Percentiles rank a stretch among this genome's conserved stretches.
These are phyloP conservation scores for Ustilago xerochloae DNA, from an alignment of 1,284 basidiomycete species.

Conservation along the genomic window DNA sequence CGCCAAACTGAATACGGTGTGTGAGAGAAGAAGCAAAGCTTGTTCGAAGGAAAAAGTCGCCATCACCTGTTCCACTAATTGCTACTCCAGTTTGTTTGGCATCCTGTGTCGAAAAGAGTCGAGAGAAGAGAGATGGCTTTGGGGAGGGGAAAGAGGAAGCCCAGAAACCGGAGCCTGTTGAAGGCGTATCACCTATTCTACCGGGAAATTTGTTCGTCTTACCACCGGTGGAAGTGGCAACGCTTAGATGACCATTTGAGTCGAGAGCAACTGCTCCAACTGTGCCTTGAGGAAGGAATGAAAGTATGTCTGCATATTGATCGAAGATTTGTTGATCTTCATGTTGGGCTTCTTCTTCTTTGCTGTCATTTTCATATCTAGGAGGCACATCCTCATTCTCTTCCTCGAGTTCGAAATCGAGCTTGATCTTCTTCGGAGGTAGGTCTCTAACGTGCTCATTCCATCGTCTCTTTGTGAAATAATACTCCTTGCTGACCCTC, in stretches of 20 bases:
- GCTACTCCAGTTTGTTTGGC: slow-evolving; percentile 73
- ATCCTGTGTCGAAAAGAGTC: not conserved
- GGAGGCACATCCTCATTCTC: no score
- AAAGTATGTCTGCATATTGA: slow-evolving; percentile 69
- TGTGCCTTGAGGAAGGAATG: slow-evolving; percentile 78
- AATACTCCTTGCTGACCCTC: slow-evolving; percentile 28
- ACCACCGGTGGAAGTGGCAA: slow-evolving; percentile 82
- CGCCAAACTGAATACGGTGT: slow-evolving; percentile 74
- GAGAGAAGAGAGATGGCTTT: not conserved
- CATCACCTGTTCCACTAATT: slow-evolving; percentile 83
- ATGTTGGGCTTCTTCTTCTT: slow-evolving; percentile 2
- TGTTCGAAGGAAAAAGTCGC: slow-evolving; percentile 82
- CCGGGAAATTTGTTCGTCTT: slow-evolving; percentile 83
- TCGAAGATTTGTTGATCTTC: slow-evolving; percentile 29
- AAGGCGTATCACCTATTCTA: slow-evolving; percentile 81
- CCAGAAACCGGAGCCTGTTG: slow-evolving; percentile 78
- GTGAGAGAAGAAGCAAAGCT: slow-evolving; percentile 77
- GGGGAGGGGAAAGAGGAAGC: not conserved
- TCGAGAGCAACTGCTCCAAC: slow-evolving; percentile 86
- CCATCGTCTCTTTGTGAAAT: slow-evolving; percentile 41
- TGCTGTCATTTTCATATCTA: no score
- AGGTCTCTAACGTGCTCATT: slow-evolving; percentile 48
- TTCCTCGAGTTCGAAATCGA: no score
- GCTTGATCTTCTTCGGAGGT: no score
- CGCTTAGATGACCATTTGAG: slow-evolving; percentile 76